Evolutionary conservation across 371 early-diverging fungal species (phyloP), one percentile per base, ranked within the genome.

Genomic region (Mortierella sp.): DNA sequence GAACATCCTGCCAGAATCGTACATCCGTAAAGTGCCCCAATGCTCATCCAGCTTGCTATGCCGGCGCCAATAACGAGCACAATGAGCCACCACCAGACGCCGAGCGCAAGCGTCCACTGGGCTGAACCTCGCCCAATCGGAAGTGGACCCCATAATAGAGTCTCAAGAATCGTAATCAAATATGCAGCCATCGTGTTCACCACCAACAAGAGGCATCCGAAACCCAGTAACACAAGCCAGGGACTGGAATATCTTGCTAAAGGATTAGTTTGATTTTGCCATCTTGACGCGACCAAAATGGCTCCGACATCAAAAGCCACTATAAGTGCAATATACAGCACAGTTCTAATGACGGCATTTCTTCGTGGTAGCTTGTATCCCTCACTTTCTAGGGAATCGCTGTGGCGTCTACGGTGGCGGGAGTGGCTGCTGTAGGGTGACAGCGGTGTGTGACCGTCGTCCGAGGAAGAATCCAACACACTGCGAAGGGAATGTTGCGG

Each of bases 11-110:
- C 61, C 24, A 76, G 43, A 11, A 37, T 43, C 0, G 65, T 50
- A 7, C 65, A 65, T 1, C 64, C 70, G 50, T 76, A 76, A 28
- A 76, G 44, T 2, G 70, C 64, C 8, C 78, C 78, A 7, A 42
- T 23, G 4, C 61, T 53, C n/a, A 54, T 4, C 65, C 70, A 70
- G 9, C 58, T 57, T 19, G 78, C 64, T 6, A 76, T 48, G 14
- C 70, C 70, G 2, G 70, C 55, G 9, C 78, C 78, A 6, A 76
- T 30, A 0, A 56, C 48, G 31, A 76, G 28, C 0, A 50, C 51
- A 2, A 76, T 43, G 6, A 61, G 6, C 78, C 78, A 76, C 78
- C 78, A 76, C 78, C 78, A 76, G 7, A 70, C 24, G 1, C 70
- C 78, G 2, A 76, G 32, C 6, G 78, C 78, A 32, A 70, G 39